These are phyloP conservation scores for Fusarium sp. DNA, from an alignment of 2,329 filamentous ascomycete genomes.

Conservation along the genomic window DNA sequence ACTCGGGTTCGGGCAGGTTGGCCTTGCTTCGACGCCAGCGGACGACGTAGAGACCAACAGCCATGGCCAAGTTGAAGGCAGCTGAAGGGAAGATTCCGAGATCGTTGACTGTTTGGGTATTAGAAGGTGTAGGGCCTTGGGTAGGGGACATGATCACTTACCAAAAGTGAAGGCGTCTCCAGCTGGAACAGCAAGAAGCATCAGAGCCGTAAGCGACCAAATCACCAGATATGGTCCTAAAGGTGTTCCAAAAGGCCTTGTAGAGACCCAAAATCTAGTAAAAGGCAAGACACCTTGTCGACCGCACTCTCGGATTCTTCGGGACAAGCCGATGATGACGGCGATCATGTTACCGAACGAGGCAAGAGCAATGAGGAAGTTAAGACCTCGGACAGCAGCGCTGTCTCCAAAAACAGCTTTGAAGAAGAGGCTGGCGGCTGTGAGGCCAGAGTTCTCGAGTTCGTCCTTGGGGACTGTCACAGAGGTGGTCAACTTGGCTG, in stretches of 20 bases:
- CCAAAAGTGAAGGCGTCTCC: constrained; percentile 74
- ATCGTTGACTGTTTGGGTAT: constrained; percentile 62
- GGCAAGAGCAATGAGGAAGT: constrained; percentile 68
- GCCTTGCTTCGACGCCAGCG: constrained; percentile 66
- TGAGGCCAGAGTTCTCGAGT: constrained; percentile 62
- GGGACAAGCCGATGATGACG: constrained; percentile 65
- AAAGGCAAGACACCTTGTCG: constrained; percentile 71
- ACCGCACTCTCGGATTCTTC: constrained; percentile 70
- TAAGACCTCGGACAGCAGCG: constrained; percentile 60
- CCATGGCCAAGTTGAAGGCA: constrained; percentile 69
- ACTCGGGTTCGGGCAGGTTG: constrained; percentile 62
- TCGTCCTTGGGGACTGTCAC: constrained; percentile 58
- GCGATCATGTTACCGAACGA: constrained; percentile 70
- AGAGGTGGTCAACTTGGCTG: not conserved
- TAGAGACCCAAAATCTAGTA: constrained; percentile 70
- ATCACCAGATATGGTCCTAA: constrained; percentile 69
- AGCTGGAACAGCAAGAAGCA: constrained; percentile 71
- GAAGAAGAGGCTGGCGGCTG: constrained; percentile 70
- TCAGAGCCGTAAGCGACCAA: constrained; percentile 67
- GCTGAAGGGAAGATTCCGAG: constrained; percentile 68
- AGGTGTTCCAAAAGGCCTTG: constrained; percentile 72
- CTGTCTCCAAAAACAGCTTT: constrained; percentile 64
- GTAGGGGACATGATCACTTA: constrained; percentile 38
- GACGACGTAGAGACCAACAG: constrained; percentile 68
- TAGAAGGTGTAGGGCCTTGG: not conserved